These are phyloP conservation scores for Clavispora fructus DNA, from an alignment of 805 yeast genomes.

Conservation along the genomic window DNA sequence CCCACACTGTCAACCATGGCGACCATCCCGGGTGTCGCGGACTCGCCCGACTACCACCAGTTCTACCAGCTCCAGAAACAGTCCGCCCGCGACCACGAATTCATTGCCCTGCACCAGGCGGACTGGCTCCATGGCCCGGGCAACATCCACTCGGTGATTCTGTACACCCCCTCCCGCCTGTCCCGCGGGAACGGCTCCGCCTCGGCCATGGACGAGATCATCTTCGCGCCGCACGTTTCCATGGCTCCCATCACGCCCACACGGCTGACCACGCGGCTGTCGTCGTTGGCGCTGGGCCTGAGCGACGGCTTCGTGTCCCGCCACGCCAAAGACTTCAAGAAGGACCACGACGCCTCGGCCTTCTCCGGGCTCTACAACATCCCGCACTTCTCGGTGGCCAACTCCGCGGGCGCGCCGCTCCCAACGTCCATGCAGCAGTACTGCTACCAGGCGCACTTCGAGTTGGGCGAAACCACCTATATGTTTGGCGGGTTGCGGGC, in stretches of 20 bases:
- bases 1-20: not conserved
- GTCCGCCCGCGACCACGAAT: constrained; percentile 3
- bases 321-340: constrained; percentile 3
- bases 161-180: constrained; percentile 14
- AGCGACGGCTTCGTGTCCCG: not conserved
- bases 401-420: not conserved
- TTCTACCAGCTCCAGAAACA: constrained; percentile 1
- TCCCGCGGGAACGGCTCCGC: constrained; percentile 10
- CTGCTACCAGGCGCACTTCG: constrained; percentile 30
- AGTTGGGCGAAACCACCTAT: constrained; percentile 25
- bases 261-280: constrained; percentile 6
- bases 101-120: not conserved
- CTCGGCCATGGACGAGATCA: constrained; percentile 11
- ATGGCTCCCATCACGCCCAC: constrained; percentile 16
- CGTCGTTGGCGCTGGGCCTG: constrained; percentile 16
- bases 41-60: not conserved
- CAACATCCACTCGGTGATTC: constrained; percentile 23
- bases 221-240: constrained; percentile 19
- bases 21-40: not conserved
- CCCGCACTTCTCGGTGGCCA: constrained; percentile 9
- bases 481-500: constrained; percentile 35
- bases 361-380: constrained; percentile 14
- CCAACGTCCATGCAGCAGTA: constrained; percentile 4
- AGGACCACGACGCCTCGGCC: constrained; percentile 10
- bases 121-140: constrained; percentile 27